phyloP scores from a whole-genome alignment of 371 early-diverging fungal species.

The Umbelopsis sp. region DNA sequence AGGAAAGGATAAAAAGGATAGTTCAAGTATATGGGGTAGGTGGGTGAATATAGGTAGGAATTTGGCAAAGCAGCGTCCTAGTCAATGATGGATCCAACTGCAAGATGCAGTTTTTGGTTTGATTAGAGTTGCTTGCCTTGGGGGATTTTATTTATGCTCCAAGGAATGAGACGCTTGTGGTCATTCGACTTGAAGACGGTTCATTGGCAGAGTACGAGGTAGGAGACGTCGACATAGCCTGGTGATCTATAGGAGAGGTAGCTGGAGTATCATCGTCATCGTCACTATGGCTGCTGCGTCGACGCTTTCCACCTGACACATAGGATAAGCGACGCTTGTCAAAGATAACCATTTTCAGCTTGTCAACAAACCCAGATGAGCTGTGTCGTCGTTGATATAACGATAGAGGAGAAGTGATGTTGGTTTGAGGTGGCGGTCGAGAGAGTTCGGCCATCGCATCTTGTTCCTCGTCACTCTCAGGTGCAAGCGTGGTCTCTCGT shows the following conservation, averaged over 20 bases:
- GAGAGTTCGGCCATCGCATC: conserved; percentile 6
- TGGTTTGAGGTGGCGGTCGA: neutral
- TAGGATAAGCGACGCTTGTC: conserved; percentile 22
- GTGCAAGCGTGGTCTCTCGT: neutral
- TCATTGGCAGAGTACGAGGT: neutral
- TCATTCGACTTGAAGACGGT: neutral
- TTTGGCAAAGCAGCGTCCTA: neutral
- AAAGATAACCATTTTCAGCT: conserved; percentile 45
- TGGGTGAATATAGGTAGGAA: neutral
- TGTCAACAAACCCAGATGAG: conserved; percentile 37
- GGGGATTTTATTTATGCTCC: neutral
- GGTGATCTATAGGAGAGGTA: neutral
- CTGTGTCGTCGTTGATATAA: conserved; percentile 26
- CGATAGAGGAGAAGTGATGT: neutral
- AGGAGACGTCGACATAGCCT: neutral
- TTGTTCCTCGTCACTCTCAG: neutral
- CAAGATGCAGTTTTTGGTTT: neutral
- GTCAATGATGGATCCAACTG: neutral
- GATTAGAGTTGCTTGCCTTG: neutral
- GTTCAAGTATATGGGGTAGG: no score
- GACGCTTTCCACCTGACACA: conserved; percentile 2
- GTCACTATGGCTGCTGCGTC: conserved; percentile 1
- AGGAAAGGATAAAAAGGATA: neutral
- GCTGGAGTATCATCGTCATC: conserved; percentile 1
- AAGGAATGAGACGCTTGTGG: neutral